Evolutionary conservation across 1,284 basidiomycete genomes (phyloP).

Genomic region (Coriolopsis trogii): DNA sequence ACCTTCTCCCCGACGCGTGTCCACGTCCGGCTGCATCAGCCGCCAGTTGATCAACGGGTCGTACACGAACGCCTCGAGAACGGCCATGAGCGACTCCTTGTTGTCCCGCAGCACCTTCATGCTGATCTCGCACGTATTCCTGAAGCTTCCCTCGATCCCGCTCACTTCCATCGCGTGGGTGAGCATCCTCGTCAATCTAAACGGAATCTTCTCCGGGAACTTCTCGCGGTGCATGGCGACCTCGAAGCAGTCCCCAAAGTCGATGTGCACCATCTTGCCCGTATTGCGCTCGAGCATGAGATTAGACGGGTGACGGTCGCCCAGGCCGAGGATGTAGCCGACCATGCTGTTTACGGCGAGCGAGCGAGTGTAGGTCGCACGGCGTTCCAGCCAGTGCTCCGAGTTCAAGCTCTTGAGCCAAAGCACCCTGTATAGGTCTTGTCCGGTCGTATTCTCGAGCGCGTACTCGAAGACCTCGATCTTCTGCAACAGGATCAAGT

Average conservation of each 20-base stretch:
- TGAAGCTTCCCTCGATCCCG: slow-evolving; percentile 97
- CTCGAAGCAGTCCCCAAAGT: slow-evolving; percentile 96
- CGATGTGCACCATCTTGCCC: slow-evolving; percentile 93
- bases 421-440: slow-evolving; percentile 97
- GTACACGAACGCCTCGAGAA: slow-evolving; percentile 94
- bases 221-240: slow-evolving; percentile 96
- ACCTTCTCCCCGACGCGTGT: slow-evolving; percentile 66
- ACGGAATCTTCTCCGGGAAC: slow-evolving; percentile 99
- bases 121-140: slow-evolving; percentile 94
- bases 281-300: slow-evolving; percentile 90
- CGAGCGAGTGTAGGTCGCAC: slow-evolving; percentile 96
- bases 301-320: slow-evolving; percentile 99
- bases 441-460: slow-evolving; percentile 97
- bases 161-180: slow-evolving; percentile 99
- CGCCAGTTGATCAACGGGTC: slow-evolving; percentile 91
- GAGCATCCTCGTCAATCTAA: slow-evolving; percentile 97
- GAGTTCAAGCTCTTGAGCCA: slow-evolving; percentile 97
- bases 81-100: slow-evolving; percentile 97
- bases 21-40: slow-evolving; percentile 76
- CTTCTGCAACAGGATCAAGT: slow-evolving; percentile 93
- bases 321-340: slow-evolving; percentile 95
- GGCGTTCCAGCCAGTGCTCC: slow-evolving; percentile 97
- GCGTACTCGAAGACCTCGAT: slow-evolving; percentile 99
- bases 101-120: slow-evolving; percentile 97
- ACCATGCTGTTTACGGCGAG: slow-evolving; percentile 97